Percentiles rank a stretch among this genome's conserved stretches.
Evolutionary conservation across 208 protist genomes (phyloP).

Genomic region (Trypanosoma boissoni): DNA sequence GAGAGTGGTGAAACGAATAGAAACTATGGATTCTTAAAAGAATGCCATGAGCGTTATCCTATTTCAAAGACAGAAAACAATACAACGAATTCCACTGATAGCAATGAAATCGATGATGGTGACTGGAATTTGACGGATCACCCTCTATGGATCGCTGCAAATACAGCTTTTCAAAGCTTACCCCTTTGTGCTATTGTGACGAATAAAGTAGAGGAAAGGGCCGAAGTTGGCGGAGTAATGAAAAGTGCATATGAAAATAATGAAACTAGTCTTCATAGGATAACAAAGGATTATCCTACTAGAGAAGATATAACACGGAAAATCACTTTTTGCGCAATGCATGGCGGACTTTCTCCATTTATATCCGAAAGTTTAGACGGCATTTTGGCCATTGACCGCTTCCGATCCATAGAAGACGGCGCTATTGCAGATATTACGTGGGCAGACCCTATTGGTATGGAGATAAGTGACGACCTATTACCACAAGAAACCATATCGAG

Average conservation of each 20-base stretch:
- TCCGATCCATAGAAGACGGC: slow-evolving; percentile 91
- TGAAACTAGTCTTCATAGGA: no score
- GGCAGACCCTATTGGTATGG: slow-evolving; percentile 93
- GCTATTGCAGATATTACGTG: slow-evolving; percentile 99
- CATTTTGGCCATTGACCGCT: slow-evolving; percentile 93
- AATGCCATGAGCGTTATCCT: slow-evolving; percentile 93
- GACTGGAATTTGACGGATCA: slow-evolving; percentile 70
- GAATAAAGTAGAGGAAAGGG: no score
- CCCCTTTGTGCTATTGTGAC: slow-evolving; percentile 96
- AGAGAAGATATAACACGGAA: no score
- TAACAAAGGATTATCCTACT: no score
- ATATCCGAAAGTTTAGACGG: slow-evolving; percentile 95
- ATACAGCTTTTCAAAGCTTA: slow-evolving; percentile 68
- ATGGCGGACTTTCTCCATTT: slow-evolving; percentile 97
- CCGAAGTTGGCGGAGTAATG: no score
- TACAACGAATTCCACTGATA: not conserved
- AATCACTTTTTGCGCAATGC: slow-evolving; percentile 96
- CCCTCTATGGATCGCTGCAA: slow-evolving; percentile 73
- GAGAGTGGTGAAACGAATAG: slow-evolving; percentile 98
- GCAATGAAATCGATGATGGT: slow-evolving; percentile 26
- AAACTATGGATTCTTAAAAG: slow-evolving; percentile 99
- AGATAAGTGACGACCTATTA: not conserved
- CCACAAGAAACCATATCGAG: not conserved
- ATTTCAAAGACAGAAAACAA: slow-evolving; percentile 1
- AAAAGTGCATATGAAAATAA: no score